phyloP scores from a whole-genome alignment of 2,329 filamentous ascomycete genomes.

The Fusarium sp. region DNA sequence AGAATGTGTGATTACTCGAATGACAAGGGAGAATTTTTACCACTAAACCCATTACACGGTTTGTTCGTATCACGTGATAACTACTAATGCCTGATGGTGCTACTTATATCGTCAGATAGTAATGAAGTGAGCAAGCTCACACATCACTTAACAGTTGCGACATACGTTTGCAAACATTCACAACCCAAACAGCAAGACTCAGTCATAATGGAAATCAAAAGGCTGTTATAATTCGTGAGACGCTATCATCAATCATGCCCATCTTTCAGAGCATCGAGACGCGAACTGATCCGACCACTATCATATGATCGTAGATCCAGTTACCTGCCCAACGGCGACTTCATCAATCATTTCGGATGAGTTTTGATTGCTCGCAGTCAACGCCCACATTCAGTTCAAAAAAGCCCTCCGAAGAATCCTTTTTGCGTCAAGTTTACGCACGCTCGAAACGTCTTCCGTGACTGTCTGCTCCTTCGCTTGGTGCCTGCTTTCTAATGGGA shows the following conservation, averaged over 20 bases:
- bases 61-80: background rate
- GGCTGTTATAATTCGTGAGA: slow-evolving; percentile 24
- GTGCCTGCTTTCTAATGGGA: slow-evolving; percentile 52
- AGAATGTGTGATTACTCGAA: background rate
- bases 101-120: no score
- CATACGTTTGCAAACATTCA: no score
- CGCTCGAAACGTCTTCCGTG: slow-evolving; percentile 16
- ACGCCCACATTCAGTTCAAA: slow-evolving; percentile 4
- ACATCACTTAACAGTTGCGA: no score
- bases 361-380: slow-evolving; percentile 15
- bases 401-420: background rate
- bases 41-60: background rate
- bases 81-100: no score
- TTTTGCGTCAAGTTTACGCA: slow-evolving; percentile 7
- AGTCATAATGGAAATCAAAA: slow-evolving; percentile 15
- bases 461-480: slow-evolving; percentile 11
- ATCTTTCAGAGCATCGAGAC: slow-evolving; percentile 33
- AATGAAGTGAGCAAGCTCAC: no score
- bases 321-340: slow-evolving; percentile 10
- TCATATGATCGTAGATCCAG: slow-evolving; percentile 15
- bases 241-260: slow-evolving; percentile 38
- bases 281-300: slow-evolving; percentile 10
- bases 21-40: background rate
- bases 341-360: slow-evolving; percentile 29
- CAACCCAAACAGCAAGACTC: background rate